Conservation (phyloP, 2,329 filamentous ascomycete species). For the Microcyclospora pomicola region DNA sequence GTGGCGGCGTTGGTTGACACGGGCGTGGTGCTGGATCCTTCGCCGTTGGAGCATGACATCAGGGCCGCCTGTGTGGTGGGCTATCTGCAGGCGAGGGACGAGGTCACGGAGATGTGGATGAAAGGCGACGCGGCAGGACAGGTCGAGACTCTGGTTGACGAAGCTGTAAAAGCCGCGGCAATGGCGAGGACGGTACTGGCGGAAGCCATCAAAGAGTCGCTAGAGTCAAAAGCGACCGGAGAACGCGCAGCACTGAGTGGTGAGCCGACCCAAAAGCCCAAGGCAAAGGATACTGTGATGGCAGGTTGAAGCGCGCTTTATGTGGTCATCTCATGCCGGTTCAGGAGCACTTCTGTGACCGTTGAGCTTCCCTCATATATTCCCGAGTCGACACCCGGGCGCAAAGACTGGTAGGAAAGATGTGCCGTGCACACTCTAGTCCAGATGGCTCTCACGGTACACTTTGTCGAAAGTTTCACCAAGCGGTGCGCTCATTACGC, state of each 20-base stretch:
- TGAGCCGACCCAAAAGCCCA: slow-evolving; percentile 8
- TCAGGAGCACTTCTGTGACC: too few species aligned
- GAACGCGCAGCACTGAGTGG: slow-evolving; percentile 3
- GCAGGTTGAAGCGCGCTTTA: slow-evolving; percentile 13
- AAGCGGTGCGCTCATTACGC: too few species aligned
- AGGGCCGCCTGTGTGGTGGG: slow-evolving; percentile 78
- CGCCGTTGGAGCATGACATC: slow-evolving; percentile 67
- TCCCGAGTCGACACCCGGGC: too few species aligned
- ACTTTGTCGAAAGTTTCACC: too few species aligned
- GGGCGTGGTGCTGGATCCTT: slow-evolving; percentile 60
- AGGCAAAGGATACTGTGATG: slow-evolving; percentile 15
- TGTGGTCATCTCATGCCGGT: too few species aligned
- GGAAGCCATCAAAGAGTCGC: slow-evolving; percentile 47
- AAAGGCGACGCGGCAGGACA: slow-evolving; percentile 51
- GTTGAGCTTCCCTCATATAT: too few species aligned
- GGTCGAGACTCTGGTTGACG: slow-evolving; percentile 45
- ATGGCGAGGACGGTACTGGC: slow-evolving; percentile 46
- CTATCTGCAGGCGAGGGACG: slow-evolving; percentile 74
- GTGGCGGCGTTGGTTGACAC: slow-evolving; percentile 62
- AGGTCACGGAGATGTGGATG: slow-evolving; percentile 89
- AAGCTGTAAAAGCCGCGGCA: slow-evolving; percentile 48
- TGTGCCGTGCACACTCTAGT: too few species aligned
- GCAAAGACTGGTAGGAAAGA: too few species aligned
- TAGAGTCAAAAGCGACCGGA: slow-evolving; percentile 23
- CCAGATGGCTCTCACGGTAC: too few species aligned